Evolutionary conservation across 192 early-diverging fungal species (phyloP), one percentile per base, ranked within the genome.

Genomic region (Dimargaris cristalligena): DNA sequence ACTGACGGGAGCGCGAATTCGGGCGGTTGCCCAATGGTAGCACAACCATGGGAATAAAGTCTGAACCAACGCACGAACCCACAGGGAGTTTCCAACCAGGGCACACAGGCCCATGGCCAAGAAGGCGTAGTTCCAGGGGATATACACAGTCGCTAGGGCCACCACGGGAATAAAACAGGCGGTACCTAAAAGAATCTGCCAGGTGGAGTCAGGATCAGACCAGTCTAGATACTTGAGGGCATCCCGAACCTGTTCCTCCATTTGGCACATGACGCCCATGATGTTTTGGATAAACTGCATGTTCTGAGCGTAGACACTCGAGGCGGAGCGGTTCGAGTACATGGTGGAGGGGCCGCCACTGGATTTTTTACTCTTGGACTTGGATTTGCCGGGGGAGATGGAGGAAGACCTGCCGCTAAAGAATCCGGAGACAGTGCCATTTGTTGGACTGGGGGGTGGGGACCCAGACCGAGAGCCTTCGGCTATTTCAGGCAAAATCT

Each of bases 271-370:
- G 57, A 71, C 62, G 30, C 66, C 65, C 76, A 78, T 78, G 50
- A 67, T 65, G 52, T 78, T 75, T 54, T 78, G 77, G 35, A 78
- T 69, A 54, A 78, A 76, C 49, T 68, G 74, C 63, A 74, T 61
- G 67, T 73, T 75, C 48, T 69, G 70, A 23, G 60, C 57, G 62
- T 71, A 73, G 41, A 33, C 14, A 2, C 28, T 23, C 16, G 29
- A 1, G 32, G 54, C 13, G 14, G 54, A 33, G 16, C 54, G 54
- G 32, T 34, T 41, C 38, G 9, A 67, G 70, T 33, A 68, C 65
- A 62, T 45, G 63, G 46, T 46, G 51, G 41, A 30, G 63, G 47
- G 18, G 57, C 18, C 23, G 34, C 1, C 33, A 55, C 57, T 8
- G 25, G 33, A n/a, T 56, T 47, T 59, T 29, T 48, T 22, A n/a